Evolutionary conservation across 306 rosid species (phyloP), one percentile per base, ranked within the genome.

Genomic region (Pachyrhizus erosus): DNA sequence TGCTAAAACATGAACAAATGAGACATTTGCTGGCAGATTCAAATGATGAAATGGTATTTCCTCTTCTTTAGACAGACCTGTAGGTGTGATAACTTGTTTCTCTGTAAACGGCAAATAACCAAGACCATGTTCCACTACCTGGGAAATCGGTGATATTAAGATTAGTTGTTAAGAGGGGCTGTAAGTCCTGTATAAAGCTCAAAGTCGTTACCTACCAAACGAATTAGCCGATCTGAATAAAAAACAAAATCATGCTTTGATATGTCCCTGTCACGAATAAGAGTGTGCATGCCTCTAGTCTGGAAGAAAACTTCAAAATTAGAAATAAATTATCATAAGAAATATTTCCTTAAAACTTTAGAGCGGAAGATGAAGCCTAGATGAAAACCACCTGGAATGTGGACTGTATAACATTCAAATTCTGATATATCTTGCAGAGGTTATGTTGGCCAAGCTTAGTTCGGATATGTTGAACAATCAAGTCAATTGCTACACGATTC

Each of bases 41-140:
- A 77, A 70, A 74, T 5, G 13, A 80, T 67, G 27, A 43, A 73
- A 65, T 1, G 66, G 23, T 57, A 9, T 23, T 69, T 80, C 43
- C 70, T 39, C 75, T 81, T 76, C 76, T 23, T 51, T 20, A 37
- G 70, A 80, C 82, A 51, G 45, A 93, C 99, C 96, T 85, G 99
- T 91, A 70, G 96, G 97, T 40, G 99, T 91, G 64, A 87, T 80
- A 45, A 95, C 89, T 85, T 93, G 99, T 87, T 93, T 95, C 88
- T 95, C 99, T 20, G 97, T 91, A 85, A 93, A 95, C 45, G 99
- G 99, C 81, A 95, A 84, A 88, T 93, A 91, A 49, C 99, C 99
- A 72, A 95, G 98, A 83, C 98, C 99, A 55, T 91, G 99, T 90
- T 95, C 98, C 70, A 90, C 97, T 85, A 91, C 97, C 97, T 95